These are phyloP conservation scores for Patellaria atrata DNA, from an alignment of 495 filamentous ascomycete species.

Conservation along the genomic window DNA sequence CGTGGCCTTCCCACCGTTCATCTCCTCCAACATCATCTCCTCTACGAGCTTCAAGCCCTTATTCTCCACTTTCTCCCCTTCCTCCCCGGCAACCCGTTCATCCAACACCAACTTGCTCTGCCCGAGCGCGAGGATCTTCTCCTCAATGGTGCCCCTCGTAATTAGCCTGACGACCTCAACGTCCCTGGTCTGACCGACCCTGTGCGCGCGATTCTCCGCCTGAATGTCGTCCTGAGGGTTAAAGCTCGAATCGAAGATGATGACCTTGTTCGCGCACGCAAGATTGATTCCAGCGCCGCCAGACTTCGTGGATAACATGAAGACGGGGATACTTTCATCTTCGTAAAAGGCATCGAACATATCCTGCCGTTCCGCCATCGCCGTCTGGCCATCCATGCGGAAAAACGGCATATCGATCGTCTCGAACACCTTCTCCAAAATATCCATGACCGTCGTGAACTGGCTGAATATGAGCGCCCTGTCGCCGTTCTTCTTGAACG, in stretches of 20 bases:
- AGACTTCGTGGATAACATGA: conserved; percentile 83
- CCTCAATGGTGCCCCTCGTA: conserved; percentile 73
- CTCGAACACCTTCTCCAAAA: conserved; percentile 69
- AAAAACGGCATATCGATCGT: conserved; percentile 59
- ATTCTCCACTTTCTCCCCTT: conserved; percentile 39
- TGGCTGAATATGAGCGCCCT: conserved; percentile 80
- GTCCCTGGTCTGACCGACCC: conserved; percentile 76
- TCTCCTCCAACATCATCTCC: too few species aligned
- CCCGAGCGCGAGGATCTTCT: conserved; percentile 79
- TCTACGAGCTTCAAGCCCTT: conserved; percentile 43
- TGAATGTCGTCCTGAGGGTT: conserved; percentile 96
- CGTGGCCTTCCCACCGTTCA: too few species aligned
- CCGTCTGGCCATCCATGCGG: conserved; percentile 72
- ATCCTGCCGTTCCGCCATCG: conserved; percentile 67
- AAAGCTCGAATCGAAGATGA: conserved; percentile 91
- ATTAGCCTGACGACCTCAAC: conserved; percentile 81
- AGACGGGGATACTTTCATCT: conserved; percentile 66
- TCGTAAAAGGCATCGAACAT: conserved; percentile 75
- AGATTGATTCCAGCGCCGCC: conserved; percentile 94
- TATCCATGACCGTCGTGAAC: conserved; percentile 82
- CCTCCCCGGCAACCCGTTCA: conserved; percentile 59
- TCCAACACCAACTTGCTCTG: conserved; percentile 89
- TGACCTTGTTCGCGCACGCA: conserved; percentile 87
- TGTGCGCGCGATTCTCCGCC: conserved; percentile 90
- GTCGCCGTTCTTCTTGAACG: conserved; percentile 71